Base-by-base conservation (phyloP, 441 rosid genomes). In the Pelargonium myrrhifolium region DNA sequence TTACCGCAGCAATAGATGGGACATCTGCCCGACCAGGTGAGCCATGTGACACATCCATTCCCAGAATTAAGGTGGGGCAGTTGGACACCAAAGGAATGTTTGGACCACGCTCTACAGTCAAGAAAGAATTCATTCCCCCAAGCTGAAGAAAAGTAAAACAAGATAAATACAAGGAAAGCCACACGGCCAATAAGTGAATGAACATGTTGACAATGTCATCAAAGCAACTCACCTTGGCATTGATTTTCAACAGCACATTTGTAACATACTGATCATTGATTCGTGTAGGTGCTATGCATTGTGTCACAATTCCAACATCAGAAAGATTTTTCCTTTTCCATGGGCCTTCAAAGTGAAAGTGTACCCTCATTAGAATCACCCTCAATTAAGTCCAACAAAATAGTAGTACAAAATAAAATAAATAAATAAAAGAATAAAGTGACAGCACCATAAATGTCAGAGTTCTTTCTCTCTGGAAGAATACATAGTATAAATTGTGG, bases 1-100 rank as follows among this genome's bases (percentile, higher is more conserved):
- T 65, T 84, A 90, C 95, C 70, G 97, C 97, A 70, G 94, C 97
- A 75, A 89, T 85, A 55, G 93, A 87, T 0, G 96, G 96, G 0
- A 84, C 51, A 77, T 85, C 89, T 11, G 89, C 80, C 69, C 84
- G 93, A 43, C 91, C 93, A 53, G 96, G 96, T 28, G 91, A 85
- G 60, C 96, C 93, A 63, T 89, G 96, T 0, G 93, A 86, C 2
- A 90, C 96, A 74, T 90, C 94, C 88, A 87, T 85, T 11, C 89
- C 92, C 12, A 87, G 72, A 65, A 87, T 85, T 28, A 87, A 67
- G 1, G 88, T 81, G 9, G 89, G 88, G 71, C 71, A 71, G 70
- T 77, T 78, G 0, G 87, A 83, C 9, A 82, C 81, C 26, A 72
- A 12, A 3, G 92, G 86, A 39, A 85, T 79, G 42, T 73, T 68